These are phyloP conservation scores for Aspergillus hiratsukae DNA, from an alignment of 2,329 filamentous ascomycete species.

Conservation along the genomic window DNA sequence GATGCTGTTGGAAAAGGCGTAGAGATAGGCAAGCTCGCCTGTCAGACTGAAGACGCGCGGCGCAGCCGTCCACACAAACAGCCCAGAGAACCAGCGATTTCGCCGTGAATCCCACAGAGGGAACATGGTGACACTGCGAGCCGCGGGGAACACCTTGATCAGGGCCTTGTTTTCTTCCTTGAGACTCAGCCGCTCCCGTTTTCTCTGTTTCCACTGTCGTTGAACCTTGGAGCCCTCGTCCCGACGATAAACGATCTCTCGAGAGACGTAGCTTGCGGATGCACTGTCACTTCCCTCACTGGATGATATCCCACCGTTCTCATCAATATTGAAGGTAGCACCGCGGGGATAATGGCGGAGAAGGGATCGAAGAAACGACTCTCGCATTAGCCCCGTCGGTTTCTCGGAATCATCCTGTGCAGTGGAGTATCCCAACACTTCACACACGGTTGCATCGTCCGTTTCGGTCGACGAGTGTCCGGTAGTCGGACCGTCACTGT, in stretches of 20 bases:
- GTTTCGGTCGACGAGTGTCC: neutral
- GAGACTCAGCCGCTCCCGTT: conserved; percentile 10
- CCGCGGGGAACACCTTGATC: conserved; percentile 19
- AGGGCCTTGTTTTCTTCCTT: conserved; percentile 17
- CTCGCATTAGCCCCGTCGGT: neutral
- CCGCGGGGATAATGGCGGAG: conserved; percentile 13
- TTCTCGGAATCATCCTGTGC: neutral
- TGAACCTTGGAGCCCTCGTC: neutral
- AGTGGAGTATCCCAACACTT: neutral
- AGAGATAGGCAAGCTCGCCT: conserved; percentile 26
- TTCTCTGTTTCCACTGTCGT: conserved; percentile 8
- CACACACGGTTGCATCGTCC: neutral
- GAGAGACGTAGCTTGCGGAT: neutral
- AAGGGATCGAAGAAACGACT: conserved; percentile 6
- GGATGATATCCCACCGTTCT: conserved; percentile 8
- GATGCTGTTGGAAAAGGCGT: conserved; percentile 29
- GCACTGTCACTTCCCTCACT: neutral
- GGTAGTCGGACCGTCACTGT: neutral
- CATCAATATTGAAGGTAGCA: conserved; percentile 15
- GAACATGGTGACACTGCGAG: conserved; percentile 25
- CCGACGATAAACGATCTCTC: neutral
- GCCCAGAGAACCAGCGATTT: conserved; percentile 26
- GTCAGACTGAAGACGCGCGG: conserved; percentile 23
- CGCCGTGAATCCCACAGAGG: conserved; percentile 31
- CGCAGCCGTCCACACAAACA: conserved; percentile 25